Conservation (phyloP, 2,329 filamentous ascomycete species). For the Colletotrichum salicis region DNA sequence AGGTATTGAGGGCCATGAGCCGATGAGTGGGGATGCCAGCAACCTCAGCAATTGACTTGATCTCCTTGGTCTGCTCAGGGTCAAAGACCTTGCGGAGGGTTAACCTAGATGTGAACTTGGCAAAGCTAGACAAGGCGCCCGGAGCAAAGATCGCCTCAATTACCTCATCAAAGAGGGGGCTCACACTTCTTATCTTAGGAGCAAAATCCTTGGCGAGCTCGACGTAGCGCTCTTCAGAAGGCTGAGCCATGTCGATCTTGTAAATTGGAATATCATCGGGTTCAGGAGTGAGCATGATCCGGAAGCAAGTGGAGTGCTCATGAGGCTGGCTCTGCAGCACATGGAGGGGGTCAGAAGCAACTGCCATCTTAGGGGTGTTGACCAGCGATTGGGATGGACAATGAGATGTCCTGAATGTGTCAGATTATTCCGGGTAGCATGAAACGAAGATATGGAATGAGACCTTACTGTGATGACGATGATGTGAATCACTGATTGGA, state of each 20-base stretch:
- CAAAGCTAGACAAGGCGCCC: constrained; percentile 38
- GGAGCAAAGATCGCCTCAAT: constrained; percentile 43
- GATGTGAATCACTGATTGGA: not conserved
- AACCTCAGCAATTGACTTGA: constrained; percentile 62
- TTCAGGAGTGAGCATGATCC: not conserved
- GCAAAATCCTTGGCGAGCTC: constrained; percentile 58
- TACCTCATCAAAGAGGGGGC: constrained; percentile 61
- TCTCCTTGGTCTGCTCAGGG: constrained; percentile 66
- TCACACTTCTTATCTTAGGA: constrained; percentile 53
- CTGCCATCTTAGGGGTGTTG: not conserved
- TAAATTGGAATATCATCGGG: constrained; percentile 20
- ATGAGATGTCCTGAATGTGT: no score
- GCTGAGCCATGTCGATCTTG: constrained; percentile 63
- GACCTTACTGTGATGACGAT: not conserved
- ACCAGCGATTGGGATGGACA: no score
- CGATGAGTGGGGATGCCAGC: constrained; percentile 65
- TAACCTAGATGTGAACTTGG: constrained; percentile 52
- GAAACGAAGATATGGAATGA: not conserved
- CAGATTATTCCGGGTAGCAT: not conserved
- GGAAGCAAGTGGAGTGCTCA: not conserved
- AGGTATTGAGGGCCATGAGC: constrained; percentile 67
- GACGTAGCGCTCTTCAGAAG: constrained; percentile 62
- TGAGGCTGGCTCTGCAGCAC: not conserved
- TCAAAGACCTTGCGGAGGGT: constrained; percentile 61
- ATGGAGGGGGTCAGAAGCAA: not conserved